These are phyloP conservation scores for Trichoderma afroharzianum DNA, from an alignment of 2,329 filamentous ascomycete genomes.

Conservation along the genomic window DNA sequence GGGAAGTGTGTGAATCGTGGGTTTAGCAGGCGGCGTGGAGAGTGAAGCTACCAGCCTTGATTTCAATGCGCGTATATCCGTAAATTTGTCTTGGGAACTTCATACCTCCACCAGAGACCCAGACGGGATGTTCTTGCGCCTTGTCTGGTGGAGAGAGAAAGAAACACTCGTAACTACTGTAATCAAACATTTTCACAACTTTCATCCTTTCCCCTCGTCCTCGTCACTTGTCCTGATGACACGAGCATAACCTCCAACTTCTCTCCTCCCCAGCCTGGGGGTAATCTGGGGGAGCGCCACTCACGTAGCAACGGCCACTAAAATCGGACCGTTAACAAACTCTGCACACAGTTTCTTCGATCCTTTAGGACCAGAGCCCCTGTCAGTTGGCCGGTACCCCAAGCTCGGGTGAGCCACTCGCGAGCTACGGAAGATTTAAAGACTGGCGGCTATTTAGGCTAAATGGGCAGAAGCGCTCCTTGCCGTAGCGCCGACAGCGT, in stretches of 20 bases:
- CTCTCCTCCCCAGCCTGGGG: neutral
- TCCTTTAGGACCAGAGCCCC: constrained; percentile 10
- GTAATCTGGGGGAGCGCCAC: neutral
- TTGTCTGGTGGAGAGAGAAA: neutral
- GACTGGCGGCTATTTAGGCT: constrained; percentile 11
- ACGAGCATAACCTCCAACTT: neutral
- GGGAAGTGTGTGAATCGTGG: neutral
- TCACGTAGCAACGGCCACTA: constrained; percentile 3
- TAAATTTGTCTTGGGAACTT: neutral
- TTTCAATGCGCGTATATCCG: neutral
- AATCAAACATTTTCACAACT: neutral
- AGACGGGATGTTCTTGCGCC: neutral
- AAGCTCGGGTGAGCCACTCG: constrained; percentile 9
- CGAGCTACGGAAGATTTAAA: constrained; percentile 14
- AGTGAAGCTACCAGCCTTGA: neutral
- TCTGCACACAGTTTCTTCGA: neutral
- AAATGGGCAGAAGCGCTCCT: constrained; percentile 9
- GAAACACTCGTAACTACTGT: neutral
- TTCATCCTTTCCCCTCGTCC: neutral
- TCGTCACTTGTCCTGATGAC: neutral
- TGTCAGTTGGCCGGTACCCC: constrained; percentile 1
- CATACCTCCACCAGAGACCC: neutral
- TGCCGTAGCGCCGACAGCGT: constrained; percentile 2
- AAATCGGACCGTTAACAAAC: constrained; percentile 12
- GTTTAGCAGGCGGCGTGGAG: neutral